Conservation (phyloP, 179 eudicot genomes). For the Silene vulgaris region DNA sequence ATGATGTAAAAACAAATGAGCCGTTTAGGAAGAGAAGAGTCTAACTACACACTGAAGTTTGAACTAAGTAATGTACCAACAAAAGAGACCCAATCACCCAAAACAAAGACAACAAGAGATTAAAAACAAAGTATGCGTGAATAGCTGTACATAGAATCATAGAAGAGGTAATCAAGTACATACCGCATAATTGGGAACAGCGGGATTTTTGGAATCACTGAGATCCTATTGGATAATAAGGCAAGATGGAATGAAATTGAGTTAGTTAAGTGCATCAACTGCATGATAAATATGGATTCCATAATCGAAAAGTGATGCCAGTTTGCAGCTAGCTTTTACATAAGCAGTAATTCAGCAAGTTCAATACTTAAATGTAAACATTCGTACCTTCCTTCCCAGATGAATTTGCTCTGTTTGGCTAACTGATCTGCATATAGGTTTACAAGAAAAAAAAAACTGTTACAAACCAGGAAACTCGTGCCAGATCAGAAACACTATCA, state of each 20-base stretch:
- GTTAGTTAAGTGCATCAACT: conserved; percentile 10
- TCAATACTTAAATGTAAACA: conserved; percentile 3
- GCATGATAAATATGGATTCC: conserved; percentile 2
- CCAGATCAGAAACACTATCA: background rate
- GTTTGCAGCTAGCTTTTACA: conserved; percentile 1
- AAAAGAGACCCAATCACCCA: background rate
- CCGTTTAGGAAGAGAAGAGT: conserved; percentile 2
- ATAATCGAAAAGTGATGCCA: conserved; percentile 13
- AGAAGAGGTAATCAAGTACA: conserved; percentile 25
- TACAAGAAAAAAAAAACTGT: background rate
- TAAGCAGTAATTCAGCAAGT: background rate
- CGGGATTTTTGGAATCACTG: conserved; percentile 43
- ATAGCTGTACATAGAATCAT: conserved; percentile 9
- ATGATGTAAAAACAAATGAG: conserved; percentile 12
- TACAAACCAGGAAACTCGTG: conserved; percentile 2
- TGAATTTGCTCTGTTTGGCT: conserved; percentile 21
- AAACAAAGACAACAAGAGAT: conserved; percentile 4
- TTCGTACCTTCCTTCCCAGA: conserved; percentile 32
- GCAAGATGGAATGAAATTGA: conserved; percentile 13
- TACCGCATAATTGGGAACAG: conserved; percentile 84
- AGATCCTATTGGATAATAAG: conserved; percentile 42
- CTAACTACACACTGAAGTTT: background rate
- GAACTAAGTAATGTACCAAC: background rate
- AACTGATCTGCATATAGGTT: conserved; percentile 26
- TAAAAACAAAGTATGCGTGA: background rate